Base-by-base conservation (phyloP, 768 basidiomycete species). In the Leccinum uliginosum region DNA sequence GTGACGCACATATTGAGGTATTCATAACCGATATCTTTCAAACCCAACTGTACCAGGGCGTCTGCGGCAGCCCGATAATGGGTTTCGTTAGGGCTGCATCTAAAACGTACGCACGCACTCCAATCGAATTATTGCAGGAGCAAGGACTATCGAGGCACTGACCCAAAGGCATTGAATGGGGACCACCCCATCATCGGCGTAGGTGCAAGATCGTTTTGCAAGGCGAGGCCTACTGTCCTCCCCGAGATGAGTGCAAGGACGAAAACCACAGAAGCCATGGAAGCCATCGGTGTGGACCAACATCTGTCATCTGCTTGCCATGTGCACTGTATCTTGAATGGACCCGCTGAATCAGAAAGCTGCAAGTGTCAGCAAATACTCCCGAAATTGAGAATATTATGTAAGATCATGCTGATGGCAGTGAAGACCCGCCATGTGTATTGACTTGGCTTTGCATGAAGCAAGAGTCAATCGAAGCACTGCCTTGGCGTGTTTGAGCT, bases 131-230 rank as follows among this genome's bases (percentile, higher is more conserved):
- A 4, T 14, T 53, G 19, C 17, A 46, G 23, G 1, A 4, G 26
- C 17, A 10, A n/a, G 23, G 21, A 12, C 1, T 32, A 4, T n/a
- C 4, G 17, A 1, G 30, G 24, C 27, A 53, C 60, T 40, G 11
- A 61, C 60, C 10, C 10, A 34, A 53, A 59, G 8, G 50, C 58
- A 24, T 59, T 61, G 17, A 56, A 61, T 32, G 58, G 54, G 34
- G 56, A 59, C 58, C 57, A 59, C 19, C 60, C 60, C 57, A 59
- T 60, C 6, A 58, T 34, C 11, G 60, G 60, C 5, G 60, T 53
- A 43, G 19, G 48, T 34, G 57, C 54, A 7, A 54, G 44, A 15
- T 58, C 58, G 23, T 61, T 61, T 5, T 61, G 23, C 11, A 61
- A 24, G 10, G 27, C 58, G 1, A 23, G 19, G 30, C 30, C 30